A percentile compares a stretch with the other conserved stretches of the same genome.
Evolutionary conservation across 1,139 yeast species (phyloP).

Genomic region (Debaryomyces subglobosus): DNA sequence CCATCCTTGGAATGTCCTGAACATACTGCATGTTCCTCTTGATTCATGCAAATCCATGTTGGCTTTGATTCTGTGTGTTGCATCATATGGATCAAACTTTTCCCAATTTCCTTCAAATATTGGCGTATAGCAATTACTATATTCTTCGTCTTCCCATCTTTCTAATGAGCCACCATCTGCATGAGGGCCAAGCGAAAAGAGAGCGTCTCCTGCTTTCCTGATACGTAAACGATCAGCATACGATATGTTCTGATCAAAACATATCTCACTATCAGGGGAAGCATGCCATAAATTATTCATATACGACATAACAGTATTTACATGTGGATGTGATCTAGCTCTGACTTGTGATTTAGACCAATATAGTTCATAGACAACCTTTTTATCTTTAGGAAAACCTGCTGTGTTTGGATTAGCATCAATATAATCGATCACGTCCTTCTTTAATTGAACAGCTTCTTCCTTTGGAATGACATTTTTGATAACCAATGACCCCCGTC

Average conservation of each 20-base stretch:
- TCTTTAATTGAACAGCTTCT: constrained; percentile 26
- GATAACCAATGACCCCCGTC: constrained; percentile 32
- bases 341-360: constrained; percentile 48
- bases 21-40: constrained; percentile 34
- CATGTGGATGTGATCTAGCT: constrained; percentile 46
- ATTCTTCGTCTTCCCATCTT: constrained; percentile 48
- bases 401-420: constrained; percentile 20
- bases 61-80: constrained; percentile 39
- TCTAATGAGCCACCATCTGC: constrained; percentile 51
- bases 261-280: constrained; percentile 20
- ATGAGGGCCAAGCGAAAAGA: constrained; percentile 34
- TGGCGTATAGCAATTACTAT: constrained; percentile 38
- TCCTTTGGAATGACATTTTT: constrained; percentile 29
- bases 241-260: constrained; percentile 30
- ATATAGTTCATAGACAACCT: constrained; percentile 19
- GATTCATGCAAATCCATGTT: constrained; percentile 35
- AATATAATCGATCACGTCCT: constrained; percentile 22
- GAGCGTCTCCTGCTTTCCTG: constrained; percentile 41
- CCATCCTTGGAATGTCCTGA: constrained; percentile 51
- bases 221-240: constrained; percentile 46
- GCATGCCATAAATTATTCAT: constrained; percentile 39
- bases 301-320: constrained; percentile 30
- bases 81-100: constrained; percentile 47
- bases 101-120: constrained; percentile 52
- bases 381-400: constrained; percentile 26